Evolutionary conservation across 2,329 filamentous ascomycete species (phyloP).

Genomic region (Colletotrichum sojae): DNA sequence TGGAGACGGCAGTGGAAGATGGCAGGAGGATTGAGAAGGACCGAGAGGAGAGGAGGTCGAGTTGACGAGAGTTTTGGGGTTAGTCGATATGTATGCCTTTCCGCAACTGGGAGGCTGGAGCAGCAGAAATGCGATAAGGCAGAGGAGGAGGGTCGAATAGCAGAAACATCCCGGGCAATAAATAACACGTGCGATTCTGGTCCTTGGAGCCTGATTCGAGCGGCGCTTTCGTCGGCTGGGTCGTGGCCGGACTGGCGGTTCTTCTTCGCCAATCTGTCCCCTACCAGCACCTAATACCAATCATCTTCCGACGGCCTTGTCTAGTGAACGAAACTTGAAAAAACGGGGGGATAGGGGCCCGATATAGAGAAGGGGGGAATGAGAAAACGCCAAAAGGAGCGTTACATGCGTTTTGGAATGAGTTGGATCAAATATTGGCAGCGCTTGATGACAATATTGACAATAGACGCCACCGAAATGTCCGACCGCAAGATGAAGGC

Average conservation of each 20-base stretch:
- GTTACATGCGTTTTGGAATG: slow-evolving; percentile 6
- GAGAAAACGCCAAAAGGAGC: slow-evolving; percentile 13
- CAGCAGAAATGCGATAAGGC: background rate
- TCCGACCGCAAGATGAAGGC: slow-evolving; percentile 4
- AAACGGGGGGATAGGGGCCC: too few species aligned
- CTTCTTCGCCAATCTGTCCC: too few species aligned
- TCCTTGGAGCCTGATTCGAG: too few species aligned
- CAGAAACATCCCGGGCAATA: too few species aligned
- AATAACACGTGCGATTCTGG: too few species aligned
- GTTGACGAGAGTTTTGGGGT: slow-evolving; percentile 4
- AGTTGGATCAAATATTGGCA: slow-evolving; percentile 10
- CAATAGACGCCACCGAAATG: slow-evolving; percentile 14
- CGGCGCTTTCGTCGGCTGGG: too few species aligned
- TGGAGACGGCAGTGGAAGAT: background rate
- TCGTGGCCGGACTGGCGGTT: too few species aligned
- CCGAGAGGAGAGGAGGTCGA: background rate
- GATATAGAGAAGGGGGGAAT: background rate
- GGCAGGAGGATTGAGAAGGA: slow-evolving; percentile 12
- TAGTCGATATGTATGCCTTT: slow-evolving; percentile 14
- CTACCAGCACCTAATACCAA: too few species aligned
- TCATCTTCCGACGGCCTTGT: too few species aligned
- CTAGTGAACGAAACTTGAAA: too few species aligned
- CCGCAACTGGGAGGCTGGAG: background rate
- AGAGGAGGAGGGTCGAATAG: too few species aligned
- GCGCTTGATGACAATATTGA: slow-evolving; percentile 17